Percentiles rank a stretch among this genome's conserved stretches.
Evolutionary conservation across 352 stramenopile species (phyloP).

Genomic region (Phytophthora pini): DNA sequence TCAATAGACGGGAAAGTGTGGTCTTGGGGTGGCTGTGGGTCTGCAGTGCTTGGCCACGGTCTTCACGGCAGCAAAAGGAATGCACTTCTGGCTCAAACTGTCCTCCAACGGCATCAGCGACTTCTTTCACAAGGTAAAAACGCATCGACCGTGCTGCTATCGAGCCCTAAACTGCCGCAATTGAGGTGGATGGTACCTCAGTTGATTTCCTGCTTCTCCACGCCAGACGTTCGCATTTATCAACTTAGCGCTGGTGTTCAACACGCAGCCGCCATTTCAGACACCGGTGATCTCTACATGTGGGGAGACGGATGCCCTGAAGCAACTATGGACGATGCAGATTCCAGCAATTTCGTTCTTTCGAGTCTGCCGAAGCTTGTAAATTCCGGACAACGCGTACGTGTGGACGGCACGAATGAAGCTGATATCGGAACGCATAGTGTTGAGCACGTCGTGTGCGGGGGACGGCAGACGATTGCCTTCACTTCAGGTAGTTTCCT

Average conservation of each 20-base stretch:
- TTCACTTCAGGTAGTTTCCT: slow-evolving; percentile 66
- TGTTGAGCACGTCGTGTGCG: slow-evolving; percentile 58
- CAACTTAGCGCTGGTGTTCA: slow-evolving; percentile 85
- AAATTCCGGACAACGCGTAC: slow-evolving; percentile 26
- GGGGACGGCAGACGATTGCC: slow-evolving; percentile 49
- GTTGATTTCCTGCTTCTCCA: slow-evolving; percentile 50
- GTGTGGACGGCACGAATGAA: neutral
- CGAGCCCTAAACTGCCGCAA: slow-evolving; percentile 25
- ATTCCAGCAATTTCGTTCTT: slow-evolving; percentile 3
- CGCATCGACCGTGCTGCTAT: neutral
- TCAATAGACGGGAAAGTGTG: slow-evolving; percentile 71
- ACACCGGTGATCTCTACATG: slow-evolving; percentile 90
- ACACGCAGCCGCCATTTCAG: slow-evolving; percentile 90
- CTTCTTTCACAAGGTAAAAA: slow-evolving; percentile 30
- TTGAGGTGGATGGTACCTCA: slow-evolving; percentile 57
- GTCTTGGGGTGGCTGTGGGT: slow-evolving; percentile 77
- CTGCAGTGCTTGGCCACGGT: slow-evolving; percentile 68
- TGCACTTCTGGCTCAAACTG: slow-evolving; percentile 39
- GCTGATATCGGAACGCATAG: slow-evolving; percentile 37
- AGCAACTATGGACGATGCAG: neutral
- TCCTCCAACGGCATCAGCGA: slow-evolving; percentile 52
- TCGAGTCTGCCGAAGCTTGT: slow-evolving; percentile 33
- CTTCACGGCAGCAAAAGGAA: slow-evolving; percentile 29
- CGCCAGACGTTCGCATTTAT: slow-evolving; percentile 40
- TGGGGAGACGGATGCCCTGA: slow-evolving; percentile 65